A percentile compares a stretch with the other conserved stretches of the same genome.
These are phyloP conservation scores for Pouteria glomerata DNA, from an alignment of 148 eudicot genomes.

Conservation along the genomic window DNA sequence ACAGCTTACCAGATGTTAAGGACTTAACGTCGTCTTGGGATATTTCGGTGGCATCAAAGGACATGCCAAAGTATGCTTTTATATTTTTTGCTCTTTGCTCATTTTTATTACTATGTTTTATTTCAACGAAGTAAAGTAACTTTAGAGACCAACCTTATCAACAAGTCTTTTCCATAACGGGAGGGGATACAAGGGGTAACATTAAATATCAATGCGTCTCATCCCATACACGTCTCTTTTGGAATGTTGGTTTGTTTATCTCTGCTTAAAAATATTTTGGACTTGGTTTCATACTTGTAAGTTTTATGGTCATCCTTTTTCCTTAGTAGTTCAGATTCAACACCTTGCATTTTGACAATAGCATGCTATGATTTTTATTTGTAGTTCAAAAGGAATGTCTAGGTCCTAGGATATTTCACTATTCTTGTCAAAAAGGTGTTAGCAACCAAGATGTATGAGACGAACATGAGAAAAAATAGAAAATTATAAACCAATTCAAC, in stretches of 20 bases:
- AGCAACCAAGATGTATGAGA: no score
- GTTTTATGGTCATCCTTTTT: not conserved
- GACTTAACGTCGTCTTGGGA: constrained; percentile 29
- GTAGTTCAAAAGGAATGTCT: no score
- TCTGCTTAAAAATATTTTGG: not conserved
- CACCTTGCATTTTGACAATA: not conserved
- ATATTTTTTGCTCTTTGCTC: not conserved
- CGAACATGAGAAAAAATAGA: no score
- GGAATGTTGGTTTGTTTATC: not conserved
- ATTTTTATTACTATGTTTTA: not conserved
- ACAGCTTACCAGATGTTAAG: constrained; percentile 16
- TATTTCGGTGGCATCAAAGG: constrained; percentile 25
- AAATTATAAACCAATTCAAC: no score
- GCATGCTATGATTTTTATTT: no score
- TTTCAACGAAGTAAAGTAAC: not conserved
- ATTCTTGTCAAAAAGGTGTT: no score
- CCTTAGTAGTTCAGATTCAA: not conserved
- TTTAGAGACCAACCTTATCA: not conserved
- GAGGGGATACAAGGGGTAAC: not conserved
- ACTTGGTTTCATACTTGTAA: not conserved
- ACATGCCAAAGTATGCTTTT: constrained; percentile 38
- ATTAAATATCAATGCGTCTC: not conserved
- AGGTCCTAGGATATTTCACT: no score
- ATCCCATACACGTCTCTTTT: not conserved
- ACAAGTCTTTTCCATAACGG: not conserved